Evolutionary conservation across 176 grass and related monocot genomes (phyloP).

Genomic region (Bothriochloa decipiens): DNA sequence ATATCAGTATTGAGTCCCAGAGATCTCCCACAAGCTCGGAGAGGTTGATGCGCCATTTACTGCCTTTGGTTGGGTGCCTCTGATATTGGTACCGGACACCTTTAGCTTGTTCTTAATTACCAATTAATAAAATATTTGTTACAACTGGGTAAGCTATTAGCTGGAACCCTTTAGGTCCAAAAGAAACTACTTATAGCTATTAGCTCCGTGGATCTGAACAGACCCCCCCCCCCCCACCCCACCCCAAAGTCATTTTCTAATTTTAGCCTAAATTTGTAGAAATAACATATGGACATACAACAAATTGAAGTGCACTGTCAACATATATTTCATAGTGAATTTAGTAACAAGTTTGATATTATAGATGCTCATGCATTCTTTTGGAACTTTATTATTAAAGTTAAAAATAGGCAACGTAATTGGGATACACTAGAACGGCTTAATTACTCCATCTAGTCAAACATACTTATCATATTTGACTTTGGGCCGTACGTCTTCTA

Average conservation of each 20-base stretch:
- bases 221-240: too few relatives aligned
- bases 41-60: background rate
- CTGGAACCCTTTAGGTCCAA: background rate
- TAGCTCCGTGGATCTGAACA: too few relatives aligned
- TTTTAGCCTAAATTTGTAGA: too few relatives aligned
- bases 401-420: background rate
- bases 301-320: too few relatives aligned
- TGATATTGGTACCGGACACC: too few relatives aligned
- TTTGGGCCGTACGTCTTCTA: background rate
- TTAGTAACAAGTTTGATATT: background rate
- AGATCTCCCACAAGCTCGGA: slow-evolving; percentile 54
- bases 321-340: background rate
- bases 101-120: too few relatives aligned
- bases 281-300: too few relatives aligned
- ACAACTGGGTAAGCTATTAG: background rate
- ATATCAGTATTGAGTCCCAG: slow-evolving; percentile 69
- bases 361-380: background rate
- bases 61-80: too few relatives aligned
- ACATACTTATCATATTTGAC: background rate
- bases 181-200: background rate
- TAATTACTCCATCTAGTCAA: background rate
- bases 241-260: too few relatives aligned
- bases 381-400: background rate
- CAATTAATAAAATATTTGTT: too few relatives aligned
- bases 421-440: background rate